Evolutionary conservation across 192 early-diverging fungal species (phyloP).

Genomic region (Coemansia erecta): DNA sequence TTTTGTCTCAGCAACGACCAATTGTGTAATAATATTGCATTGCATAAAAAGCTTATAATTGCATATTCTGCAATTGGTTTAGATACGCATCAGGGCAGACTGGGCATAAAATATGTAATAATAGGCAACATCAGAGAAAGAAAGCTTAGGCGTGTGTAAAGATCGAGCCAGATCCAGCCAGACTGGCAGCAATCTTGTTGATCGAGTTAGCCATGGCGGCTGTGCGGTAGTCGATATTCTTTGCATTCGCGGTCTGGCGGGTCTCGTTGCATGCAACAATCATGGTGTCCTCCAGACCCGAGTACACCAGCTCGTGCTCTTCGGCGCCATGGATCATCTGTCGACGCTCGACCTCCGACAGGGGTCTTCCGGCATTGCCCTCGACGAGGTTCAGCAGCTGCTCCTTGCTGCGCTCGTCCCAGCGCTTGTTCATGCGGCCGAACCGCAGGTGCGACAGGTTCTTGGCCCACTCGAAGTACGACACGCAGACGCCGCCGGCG

Average conservation of each 20-base stretch:
- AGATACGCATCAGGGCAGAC: too few species aligned
- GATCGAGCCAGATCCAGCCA: slow-evolving; percentile 73
- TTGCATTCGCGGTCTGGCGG: slow-evolving; percentile 61
- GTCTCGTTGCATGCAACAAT: slow-evolving; percentile 75
- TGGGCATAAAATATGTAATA: too few species aligned
- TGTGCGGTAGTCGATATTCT: slow-evolving; percentile 72
- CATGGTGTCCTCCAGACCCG: slow-evolving; percentile 86
- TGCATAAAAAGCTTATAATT: too few species aligned
- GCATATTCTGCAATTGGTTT: too few species aligned
- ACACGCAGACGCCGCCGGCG: slow-evolving; percentile 82
- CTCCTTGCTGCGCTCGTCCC: slow-evolving; percentile 74
- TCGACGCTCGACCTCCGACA: slow-evolving; percentile 71
- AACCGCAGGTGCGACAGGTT: slow-evolving; percentile 82
- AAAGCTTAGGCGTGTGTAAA: slow-evolving; percentile 54
- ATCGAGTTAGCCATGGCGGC: slow-evolving; percentile 78
- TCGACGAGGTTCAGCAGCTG: slow-evolving; percentile 72
- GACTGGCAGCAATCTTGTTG: slow-evolving; percentile 75
- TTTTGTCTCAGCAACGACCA: too few species aligned
- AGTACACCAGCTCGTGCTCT: slow-evolving; percentile 82
- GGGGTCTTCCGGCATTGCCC: slow-evolving; percentile 68
- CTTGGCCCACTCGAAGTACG: slow-evolving; percentile 83
- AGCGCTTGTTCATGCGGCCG: slow-evolving; percentile 80
- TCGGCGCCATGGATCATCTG: slow-evolving; percentile 78
- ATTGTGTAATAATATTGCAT: too few species aligned
- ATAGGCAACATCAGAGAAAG: background rate